These are phyloP conservation scores for Leccinum imitatum DNA, from an alignment of 768 basidiomycete genomes.

Conservation along the genomic window DNA sequence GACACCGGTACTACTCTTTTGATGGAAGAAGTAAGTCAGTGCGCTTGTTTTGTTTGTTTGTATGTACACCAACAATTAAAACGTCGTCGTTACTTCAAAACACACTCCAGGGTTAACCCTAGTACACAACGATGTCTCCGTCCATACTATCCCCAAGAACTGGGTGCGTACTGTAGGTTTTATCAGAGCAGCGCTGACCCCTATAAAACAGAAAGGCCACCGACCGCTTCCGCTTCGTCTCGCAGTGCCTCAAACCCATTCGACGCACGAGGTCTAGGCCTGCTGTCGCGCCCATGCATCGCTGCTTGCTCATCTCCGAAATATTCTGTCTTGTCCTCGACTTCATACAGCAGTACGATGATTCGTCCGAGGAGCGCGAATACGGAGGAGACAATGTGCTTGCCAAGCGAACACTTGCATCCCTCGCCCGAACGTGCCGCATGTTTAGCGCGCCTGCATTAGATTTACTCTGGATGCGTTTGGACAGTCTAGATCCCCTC, in stretches of 20 bases:
- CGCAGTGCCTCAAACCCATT: neutral
- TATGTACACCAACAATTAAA: no score
- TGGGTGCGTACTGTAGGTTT: neutral
- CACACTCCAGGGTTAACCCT: no score
- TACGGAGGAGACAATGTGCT: neutral
- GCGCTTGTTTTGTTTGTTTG: no score
- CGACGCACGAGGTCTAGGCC: neutral
- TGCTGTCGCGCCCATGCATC: slow-evolving; percentile 3
- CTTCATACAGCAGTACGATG: slow-evolving; percentile 5
- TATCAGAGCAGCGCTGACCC: neutral
- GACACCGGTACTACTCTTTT: no score
- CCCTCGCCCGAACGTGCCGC: slow-evolving; percentile 21
- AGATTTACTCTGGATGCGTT: slow-evolving; percentile 21
- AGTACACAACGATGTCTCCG: slow-evolving; percentile 3
- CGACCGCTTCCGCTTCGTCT: neutral
- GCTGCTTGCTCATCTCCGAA: slow-evolving; percentile 14
- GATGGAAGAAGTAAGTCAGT: no score
- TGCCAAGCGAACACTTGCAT: slow-evolving; percentile 15
- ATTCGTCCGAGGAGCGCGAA: neutral
- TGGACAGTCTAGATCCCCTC: slow-evolving; percentile 16
- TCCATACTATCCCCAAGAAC: neutral
- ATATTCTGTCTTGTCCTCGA: slow-evolving; percentile 14
- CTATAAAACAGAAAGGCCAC: neutral
- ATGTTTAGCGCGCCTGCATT: slow-evolving; percentile 19
- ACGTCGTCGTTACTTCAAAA: no score